Evolutionary conservation across 2,329 filamentous ascomycete species (phyloP).

Genomic region (Coniosporium uncinatum): DNA sequence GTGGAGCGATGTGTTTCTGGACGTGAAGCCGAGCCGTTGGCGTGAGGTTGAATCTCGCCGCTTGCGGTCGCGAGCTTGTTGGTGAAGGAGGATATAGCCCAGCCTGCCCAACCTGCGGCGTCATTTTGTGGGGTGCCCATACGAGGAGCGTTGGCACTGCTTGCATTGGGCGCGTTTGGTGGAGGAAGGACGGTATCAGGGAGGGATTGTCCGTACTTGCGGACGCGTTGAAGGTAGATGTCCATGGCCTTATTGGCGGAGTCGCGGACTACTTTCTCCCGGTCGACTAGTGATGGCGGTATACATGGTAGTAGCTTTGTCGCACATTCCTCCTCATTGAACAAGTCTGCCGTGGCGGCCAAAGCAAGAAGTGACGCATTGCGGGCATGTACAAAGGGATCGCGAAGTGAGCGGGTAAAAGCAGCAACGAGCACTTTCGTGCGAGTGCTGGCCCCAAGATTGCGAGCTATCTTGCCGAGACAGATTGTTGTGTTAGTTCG

Average conservation of each 20-base stretch:
- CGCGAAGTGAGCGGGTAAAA: constrained; percentile 81
- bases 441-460: constrained; percentile 69
- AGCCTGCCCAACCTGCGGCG: constrained; percentile 75
- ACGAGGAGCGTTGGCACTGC: constrained; percentile 44
- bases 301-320: constrained; percentile 77
- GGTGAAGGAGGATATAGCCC: constrained; percentile 98
- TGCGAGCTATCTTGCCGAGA: constrained; percentile 90
- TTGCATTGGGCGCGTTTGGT: constrained; percentile 42
- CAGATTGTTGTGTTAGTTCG: constrained; percentile 98
- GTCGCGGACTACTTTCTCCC: constrained; percentile 89
- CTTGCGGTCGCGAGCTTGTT: constrained; percentile 84
- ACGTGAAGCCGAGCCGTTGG: constrained; percentile 32
- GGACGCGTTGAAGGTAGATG: constrained; percentile 75
- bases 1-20: constrained; percentile 39
- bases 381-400: constrained; percentile 92
- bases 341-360: constrained; percentile 78
- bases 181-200: constrained; percentile 76
- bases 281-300: constrained; percentile 83
- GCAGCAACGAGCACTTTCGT: constrained; percentile 91
- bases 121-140: constrained; percentile 73
- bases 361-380: constrained; percentile 87
- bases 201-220: constrained; percentile 72
- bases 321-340: constrained; percentile 87
- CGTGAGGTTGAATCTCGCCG: constrained; percentile 70
- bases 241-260: constrained; percentile 90